A percentile compares a stretch with the other conserved stretches of the same genome.
phyloP scores from a whole-genome alignment of 805 yeast species.

The Yarrowia divulgata region DNA sequence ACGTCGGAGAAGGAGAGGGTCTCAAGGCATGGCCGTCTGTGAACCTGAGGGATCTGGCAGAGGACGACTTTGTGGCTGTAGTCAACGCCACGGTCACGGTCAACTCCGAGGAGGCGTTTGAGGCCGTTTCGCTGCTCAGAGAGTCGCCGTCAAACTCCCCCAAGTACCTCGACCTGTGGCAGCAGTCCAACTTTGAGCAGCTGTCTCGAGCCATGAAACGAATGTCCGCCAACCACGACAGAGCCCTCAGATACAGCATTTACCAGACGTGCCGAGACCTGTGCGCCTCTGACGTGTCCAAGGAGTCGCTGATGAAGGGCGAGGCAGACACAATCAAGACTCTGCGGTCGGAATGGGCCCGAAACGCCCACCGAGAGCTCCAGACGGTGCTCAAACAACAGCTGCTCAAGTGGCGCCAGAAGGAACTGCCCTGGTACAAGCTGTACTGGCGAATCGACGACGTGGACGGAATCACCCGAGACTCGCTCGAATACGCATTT shows the following conservation, averaged over 20 bases:
- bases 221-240: slow-evolving; percentile 36
- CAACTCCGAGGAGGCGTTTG: slow-evolving; percentile 29
- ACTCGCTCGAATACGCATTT: slow-evolving; percentile 42
- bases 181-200: slow-evolving; percentile 44
- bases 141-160: slow-evolving; percentile 47
- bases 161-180: slow-evolving; percentile 43
- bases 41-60: slow-evolving; percentile 41
- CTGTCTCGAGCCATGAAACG: slow-evolving; percentile 40
- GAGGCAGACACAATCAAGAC: slow-evolving; percentile 42
- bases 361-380: slow-evolving; percentile 52
- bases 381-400: slow-evolving; percentile 48
- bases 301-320: slow-evolving; percentile 26
- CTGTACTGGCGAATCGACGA: slow-evolving; percentile 52
- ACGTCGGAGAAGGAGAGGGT: slow-evolving; percentile 40
- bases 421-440: slow-evolving; percentile 51
- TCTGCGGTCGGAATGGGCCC: slow-evolving; percentile 49
- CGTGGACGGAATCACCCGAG: slow-evolving; percentile 46
- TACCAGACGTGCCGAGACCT: slow-evolving; percentile 28
- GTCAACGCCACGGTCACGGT: slow-evolving; percentile 9
- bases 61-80: slow-evolving; percentile 43
- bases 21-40: slow-evolving; percentile 33
- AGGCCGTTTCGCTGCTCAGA: slow-evolving; percentile 42
- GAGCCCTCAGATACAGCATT: slow-evolving; percentile 30
- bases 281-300: slow-evolving; percentile 34
- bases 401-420: slow-evolving; percentile 42